Base-by-base conservation (phyloP, 2,329 filamentous ascomycete genomes). In the Botrytis medusae region DNA sequence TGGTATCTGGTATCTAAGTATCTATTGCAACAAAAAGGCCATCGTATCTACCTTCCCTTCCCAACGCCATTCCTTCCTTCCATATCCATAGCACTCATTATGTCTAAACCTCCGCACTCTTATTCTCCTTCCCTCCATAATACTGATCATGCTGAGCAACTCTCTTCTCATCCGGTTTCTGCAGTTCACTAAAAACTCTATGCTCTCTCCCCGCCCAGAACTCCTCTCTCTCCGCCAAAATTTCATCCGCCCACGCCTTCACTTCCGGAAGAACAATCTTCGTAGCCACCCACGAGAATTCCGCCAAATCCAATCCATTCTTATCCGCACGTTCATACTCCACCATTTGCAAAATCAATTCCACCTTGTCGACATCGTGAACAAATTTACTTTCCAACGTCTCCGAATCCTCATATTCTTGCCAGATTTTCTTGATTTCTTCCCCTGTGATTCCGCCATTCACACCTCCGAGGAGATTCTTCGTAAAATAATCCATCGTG, bases 341-440 rank as follows among this genome's bases (percentile, higher is more conserved):
- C 44, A 97, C 85, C 93, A 98, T 98, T 85, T 99, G 96, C 80
- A 97, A 84, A 75, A 99, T 84, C 77, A 99, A 85, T 84, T 99
- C 96, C 82, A 99, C 90, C 90, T 98, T 98, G 84, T 99, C 96
- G 74, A 99, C 89, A 82, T 99, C 96, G 82, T 99, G 96, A 61
- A 99, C 96, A 76, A 95, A 98, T 75, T 91, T 87, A 77, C 92
- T 93, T 81, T 99, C 95, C 22, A 91, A 84, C 14, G 96, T 98
- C 84, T 91, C 80, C 29, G 90, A 91, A 78, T 96, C 93, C 83
- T 99, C 96, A 81, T 99, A 99, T 83, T 99, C 96, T 80, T 97
- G 91, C 93, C 96, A 99, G 69, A 98, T 87, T 14, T 87, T 88
- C 74, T 91, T 87, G 42, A 99, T 91, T 70, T 95, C 90, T 71